A percentile compares a stretch with the other conserved stretches of the same genome.
These are phyloP conservation scores for Penicillium daleae DNA, from an alignment of 495 filamentous ascomycete genomes.

Conservation along the genomic window DNA sequence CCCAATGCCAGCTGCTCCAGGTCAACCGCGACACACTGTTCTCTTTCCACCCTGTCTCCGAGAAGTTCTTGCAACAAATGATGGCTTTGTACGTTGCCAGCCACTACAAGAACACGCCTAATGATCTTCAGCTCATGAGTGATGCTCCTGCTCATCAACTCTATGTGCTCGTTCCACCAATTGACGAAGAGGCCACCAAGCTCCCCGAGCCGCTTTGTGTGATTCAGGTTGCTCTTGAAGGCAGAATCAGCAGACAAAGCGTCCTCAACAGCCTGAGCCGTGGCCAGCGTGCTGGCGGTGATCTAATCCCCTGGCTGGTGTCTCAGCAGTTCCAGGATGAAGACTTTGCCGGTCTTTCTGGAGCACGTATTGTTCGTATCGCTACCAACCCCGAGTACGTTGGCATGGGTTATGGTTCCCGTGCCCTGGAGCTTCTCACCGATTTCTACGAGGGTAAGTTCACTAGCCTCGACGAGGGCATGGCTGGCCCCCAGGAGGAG, in stretches of 20 bases:
- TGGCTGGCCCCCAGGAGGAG: constrained; percentile 51
- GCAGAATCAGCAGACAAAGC: constrained; percentile 89
- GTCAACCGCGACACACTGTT: constrained; percentile 98
- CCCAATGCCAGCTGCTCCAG: constrained; percentile 84
- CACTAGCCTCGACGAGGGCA: constrained; percentile 72
- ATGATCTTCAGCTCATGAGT: constrained; percentile 96
- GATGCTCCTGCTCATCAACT: constrained; percentile 97
- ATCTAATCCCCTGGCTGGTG: constrained; percentile 97
- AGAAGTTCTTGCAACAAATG: constrained; percentile 98
- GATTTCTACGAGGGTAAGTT: constrained; percentile 98
- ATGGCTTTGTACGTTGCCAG: constrained; percentile 97
- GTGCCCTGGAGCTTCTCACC: constrained; percentile 79
- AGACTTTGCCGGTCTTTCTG: constrained; percentile 91
- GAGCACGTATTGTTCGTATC: constrained; percentile 90
- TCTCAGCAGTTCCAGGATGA: constrained; percentile 99
- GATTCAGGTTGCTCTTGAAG: constrained; percentile 93
- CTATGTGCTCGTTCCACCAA: constrained; percentile 89
- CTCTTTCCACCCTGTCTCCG: constrained; percentile 95
- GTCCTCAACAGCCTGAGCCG: constrained; percentile 87
- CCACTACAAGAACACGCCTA: constrained; percentile 98
- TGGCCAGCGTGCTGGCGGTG: constrained; percentile 87
- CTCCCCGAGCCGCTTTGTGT: constrained; percentile 94
- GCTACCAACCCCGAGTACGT: constrained; percentile 94
- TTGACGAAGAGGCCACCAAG: constrained; percentile 72
- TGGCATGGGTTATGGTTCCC: constrained; percentile 93